These are phyloP conservation scores for Ajuga reptans DNA, from an alignment of 305 asterid species.

Conservation along the genomic window DNA sequence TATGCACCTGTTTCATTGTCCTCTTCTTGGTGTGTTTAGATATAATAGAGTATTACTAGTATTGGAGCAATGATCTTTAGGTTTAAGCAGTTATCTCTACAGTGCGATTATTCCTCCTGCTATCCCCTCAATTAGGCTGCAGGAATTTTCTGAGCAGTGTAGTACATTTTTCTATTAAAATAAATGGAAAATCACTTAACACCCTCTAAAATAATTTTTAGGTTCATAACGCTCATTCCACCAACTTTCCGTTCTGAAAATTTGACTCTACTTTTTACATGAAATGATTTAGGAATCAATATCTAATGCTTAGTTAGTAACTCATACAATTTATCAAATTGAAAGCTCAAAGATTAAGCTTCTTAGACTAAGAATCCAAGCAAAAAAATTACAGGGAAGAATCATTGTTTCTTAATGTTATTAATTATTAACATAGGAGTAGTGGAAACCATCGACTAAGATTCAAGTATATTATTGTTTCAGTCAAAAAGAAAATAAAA, in stretches of 20 bases:
- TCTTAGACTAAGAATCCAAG: background rate
- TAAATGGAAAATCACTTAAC: background rate
- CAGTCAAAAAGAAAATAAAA: too few species aligned
- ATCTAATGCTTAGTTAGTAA: background rate
- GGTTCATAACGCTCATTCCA: background rate
- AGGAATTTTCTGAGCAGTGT: background rate
- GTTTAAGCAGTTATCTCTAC: background rate
- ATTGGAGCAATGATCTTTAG: background rate
- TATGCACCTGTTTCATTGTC: background rate
- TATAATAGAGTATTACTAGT: background rate
- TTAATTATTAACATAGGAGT: background rate
- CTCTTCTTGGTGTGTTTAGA: constrained; percentile 6
- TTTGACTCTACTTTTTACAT: background rate
- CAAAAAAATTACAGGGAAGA: background rate
- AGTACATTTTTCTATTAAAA: background rate
- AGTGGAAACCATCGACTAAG: background rate
- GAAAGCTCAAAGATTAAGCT: background rate
- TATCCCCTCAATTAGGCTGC: background rate
- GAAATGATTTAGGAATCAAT: background rate
- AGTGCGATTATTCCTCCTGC: background rate
- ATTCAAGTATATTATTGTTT: background rate
- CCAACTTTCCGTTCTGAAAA: background rate
- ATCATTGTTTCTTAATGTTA: background rate
- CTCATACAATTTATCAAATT: background rate
- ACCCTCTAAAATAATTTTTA: background rate